Base-by-base conservation (phyloP, 1,139 yeast species). In the Pichia sp. region DNA sequence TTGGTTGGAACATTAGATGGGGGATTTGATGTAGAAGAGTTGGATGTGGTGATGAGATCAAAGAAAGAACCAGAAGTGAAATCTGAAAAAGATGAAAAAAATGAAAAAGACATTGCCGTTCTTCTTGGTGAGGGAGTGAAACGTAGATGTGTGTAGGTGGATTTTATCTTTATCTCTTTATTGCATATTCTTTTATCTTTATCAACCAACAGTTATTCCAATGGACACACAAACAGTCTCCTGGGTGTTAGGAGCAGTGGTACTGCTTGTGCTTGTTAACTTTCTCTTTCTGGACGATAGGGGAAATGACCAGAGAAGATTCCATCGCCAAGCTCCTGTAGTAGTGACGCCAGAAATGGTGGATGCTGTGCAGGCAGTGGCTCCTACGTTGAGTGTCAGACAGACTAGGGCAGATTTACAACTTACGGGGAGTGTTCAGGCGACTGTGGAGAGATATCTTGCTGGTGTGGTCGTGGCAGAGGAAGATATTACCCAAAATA, bases 321-420 rank as follows among this genome's bases (percentile, higher is more conserved):
- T 18, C 25, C 25, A 31, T 25, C 25, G 18, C 38, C 30, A 28
- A 29, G 30, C 9, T 19, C 49, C 19, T 16, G 45, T 29, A 2
- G 27, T n/a, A 3, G 64, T 62, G 25, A 85, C 89, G 3, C 78
- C 75, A 13, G 83, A 80, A 57, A 91, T 91, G 98, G 75, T 91
- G 47, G 95, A 87, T 59, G 84, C 87, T 0, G 97, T 91, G 1
- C 88, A 83, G 60, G 80, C 90, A 30, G 74, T 91, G 56, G 96
- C 90, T 0, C 97, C 98, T 1, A 74, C 75, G 36, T 71, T 88
- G 48, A 73, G 87, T 0, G 76, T 70, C 10, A 87, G 78, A n/a
- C 95, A 87, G 66, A 88, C 91, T 56, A 72, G 79, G 55, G 71
- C 74, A 56, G 88, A 82, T 62, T 70, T 80, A 58, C 64, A 60